These are phyloP conservation scores for Penicillium capsulatum DNA, from an alignment of 2,329 filamentous ascomycete genomes.

Conservation along the genomic window DNA sequence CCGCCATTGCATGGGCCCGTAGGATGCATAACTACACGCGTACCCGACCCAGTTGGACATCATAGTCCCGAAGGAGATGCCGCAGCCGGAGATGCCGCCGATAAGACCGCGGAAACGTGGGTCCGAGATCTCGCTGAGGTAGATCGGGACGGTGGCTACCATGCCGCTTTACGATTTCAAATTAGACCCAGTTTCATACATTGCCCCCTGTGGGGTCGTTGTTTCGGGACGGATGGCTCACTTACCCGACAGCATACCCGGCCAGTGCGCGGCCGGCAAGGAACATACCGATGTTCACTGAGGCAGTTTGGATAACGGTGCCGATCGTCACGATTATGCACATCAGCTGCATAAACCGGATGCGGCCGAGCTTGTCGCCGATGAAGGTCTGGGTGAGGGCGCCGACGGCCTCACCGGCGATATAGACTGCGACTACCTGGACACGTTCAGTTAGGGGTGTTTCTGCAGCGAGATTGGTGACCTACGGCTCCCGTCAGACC, in stretches of 20 bases:
- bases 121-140: slow-evolving; percentile 53
- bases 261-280: slow-evolving; percentile 49
- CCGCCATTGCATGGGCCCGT: slow-evolving; percentile 53
- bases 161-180: slow-evolving; percentile 37
- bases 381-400: slow-evolving; percentile 52
- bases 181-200: slow-evolving; percentile 1
- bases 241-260: slow-evolving; percentile 47
- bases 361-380: slow-evolving; percentile 52
- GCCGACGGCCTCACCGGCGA: slow-evolving; percentile 56
- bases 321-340: slow-evolving; percentile 55
- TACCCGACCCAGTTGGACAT: slow-evolving; percentile 56
- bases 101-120: slow-evolving; percentile 51
- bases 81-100: slow-evolving; percentile 52
- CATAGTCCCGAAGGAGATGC: slow-evolving; percentile 55
- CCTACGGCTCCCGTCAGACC: slow-evolving; percentile 52
- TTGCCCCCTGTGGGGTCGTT: not conserved
- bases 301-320: slow-evolving; percentile 51
- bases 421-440: slow-evolving; percentile 55
- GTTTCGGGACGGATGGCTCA: no score
- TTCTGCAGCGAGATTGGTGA: no score
- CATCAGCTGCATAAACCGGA: slow-evolving; percentile 53
- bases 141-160: slow-evolving; percentile 53
- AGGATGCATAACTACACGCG: slow-evolving; percentile 52
- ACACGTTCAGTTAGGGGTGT: not conserved
- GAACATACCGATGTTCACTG: slow-evolving; percentile 54